Percentiles rank a stretch among this genome's conserved stretches.
These are phyloP conservation scores for Arabidopsis hybrid DNA, from an alignment of 441 rosid species.

Conservation along the genomic window DNA sequence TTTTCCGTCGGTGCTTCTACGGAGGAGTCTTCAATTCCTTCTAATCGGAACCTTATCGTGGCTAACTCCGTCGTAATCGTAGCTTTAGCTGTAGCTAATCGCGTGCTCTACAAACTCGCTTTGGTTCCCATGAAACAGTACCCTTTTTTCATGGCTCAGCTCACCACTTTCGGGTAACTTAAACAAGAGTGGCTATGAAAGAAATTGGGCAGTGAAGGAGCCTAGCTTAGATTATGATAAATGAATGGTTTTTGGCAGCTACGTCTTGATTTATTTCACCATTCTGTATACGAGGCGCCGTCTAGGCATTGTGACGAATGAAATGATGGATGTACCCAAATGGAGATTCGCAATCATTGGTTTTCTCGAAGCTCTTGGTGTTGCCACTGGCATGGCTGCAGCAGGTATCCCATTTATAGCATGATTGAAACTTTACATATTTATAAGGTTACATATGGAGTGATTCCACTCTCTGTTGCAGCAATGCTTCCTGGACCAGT, in stretches of 20 bases:
- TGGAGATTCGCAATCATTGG: constrained; percentile 74
- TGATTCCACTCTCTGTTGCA: constrained; percentile 45
- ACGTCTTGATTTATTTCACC: constrained; percentile 74
- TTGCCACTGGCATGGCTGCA: constrained; percentile 87
- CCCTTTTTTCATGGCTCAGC: constrained; percentile 89
- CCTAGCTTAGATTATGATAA: background rate
- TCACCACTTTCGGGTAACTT: constrained; percentile 77
- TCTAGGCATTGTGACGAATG: constrained; percentile 72
- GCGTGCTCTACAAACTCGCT: constrained; percentile 93
- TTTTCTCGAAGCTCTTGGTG: constrained; percentile 76
- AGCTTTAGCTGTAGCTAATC: constrained; percentile 71
- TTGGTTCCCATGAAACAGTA: constrained; percentile 88
- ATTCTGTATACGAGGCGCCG: constrained; percentile 61
- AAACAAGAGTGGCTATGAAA: background rate
- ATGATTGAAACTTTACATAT: constrained; percentile 16
- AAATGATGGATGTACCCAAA: constrained; percentile 77
- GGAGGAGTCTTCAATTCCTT: background rate
- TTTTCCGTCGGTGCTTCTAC: constrained; percentile 47
- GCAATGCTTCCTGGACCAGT: constrained; percentile 97
- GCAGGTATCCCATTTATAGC: constrained; percentile 57
- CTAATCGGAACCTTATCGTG: constrained; percentile 49
- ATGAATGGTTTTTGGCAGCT: constrained; percentile 42
- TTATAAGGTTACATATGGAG: constrained; percentile 30
- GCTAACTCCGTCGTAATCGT: constrained; percentile 57
- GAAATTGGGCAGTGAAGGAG: background rate